Evolutionary conservation across 2,329 filamentous ascomycete genomes (phyloP).

Genomic region (Cercospora sp.): DNA sequence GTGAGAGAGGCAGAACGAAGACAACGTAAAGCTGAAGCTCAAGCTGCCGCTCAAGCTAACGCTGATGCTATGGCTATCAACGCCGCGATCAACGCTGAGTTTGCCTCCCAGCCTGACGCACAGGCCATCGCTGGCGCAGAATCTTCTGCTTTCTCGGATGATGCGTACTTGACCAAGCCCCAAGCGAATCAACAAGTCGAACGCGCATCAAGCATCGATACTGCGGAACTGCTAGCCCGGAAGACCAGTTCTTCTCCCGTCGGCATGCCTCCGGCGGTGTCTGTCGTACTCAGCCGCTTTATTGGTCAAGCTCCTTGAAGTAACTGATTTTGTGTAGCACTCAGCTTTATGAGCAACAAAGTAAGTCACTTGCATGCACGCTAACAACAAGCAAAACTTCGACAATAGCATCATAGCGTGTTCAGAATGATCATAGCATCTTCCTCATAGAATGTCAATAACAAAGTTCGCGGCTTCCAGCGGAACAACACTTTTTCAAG

Average conservation of each 20-base stretch:
- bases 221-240: neutral
- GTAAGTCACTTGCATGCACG: neutral
- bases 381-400: neutral
- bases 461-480: neutral
- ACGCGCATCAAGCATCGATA: neutral
- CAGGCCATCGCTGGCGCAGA: neutral
- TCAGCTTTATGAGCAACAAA: neutral
- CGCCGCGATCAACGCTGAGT: neutral
- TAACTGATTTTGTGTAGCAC: neutral
- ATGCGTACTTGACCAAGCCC: neutral
- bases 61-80: neutral
- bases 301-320: neutral
- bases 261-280: neutral
- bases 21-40: neutral
- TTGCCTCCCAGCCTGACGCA: neutral
- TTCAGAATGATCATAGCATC: neutral
- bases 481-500: neutral
- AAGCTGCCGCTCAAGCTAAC: neutral
- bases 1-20: neutral
- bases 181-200: neutral
- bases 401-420: neutral
- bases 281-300: neutral
- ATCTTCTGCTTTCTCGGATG: neutral
- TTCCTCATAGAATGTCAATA: neutral
- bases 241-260: neutral